phyloP scores from a whole-genome alignment of 1,284 basidiomycete species.

The Wolfiporia cocos region DNA sequence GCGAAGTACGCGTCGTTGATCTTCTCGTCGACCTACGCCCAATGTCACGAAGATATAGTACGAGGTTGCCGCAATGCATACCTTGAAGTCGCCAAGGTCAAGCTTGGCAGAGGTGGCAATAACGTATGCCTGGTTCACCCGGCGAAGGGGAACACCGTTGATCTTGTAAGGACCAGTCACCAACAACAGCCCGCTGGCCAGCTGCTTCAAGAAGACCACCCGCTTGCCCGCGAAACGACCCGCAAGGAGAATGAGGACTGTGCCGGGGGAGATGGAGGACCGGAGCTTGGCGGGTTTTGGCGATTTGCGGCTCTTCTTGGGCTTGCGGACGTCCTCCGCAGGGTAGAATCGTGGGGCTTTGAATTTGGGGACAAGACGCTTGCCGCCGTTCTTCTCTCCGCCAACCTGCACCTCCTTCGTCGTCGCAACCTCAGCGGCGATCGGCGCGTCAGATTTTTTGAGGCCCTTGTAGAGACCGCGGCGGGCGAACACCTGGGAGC shows the following conservation, averaged over 20 bases:
- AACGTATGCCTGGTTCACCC: constrained; percentile 99
- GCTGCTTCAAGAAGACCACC: constrained; percentile 97
- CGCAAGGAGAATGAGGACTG: constrained; percentile 94
- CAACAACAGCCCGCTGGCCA: constrained; percentile 89
- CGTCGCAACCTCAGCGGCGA: constrained; percentile 50
- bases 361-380: constrained; percentile 77
- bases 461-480: constrained; percentile 76
- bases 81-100: constrained; percentile 76
- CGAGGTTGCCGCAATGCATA: constrained; percentile 26
- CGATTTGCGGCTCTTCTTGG: constrained; percentile 90
- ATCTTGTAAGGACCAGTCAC: constrained; percentile 98
- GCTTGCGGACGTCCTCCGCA: constrained; percentile 87
- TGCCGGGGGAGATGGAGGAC: constrained; percentile 88
- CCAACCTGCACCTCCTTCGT: constrained; percentile 81
- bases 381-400: constrained; percentile 89
- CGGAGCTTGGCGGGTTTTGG: constrained; percentile 78
- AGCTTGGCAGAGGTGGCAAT: constrained; percentile 98
- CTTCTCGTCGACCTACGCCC: constrained; percentile 72
- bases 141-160: constrained; percentile 97
- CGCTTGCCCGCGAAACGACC: constrained; percentile 99
- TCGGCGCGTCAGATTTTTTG: constrained; percentile 73
- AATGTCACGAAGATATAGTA: background rate
- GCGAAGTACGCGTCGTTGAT: constrained; percentile 95
- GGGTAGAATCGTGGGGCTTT: constrained; percentile 98
- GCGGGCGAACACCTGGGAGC: constrained; percentile 76